Evolutionary conservation across 1,284 basidiomycete genomes (phyloP), one percentile per base, ranked within the genome.

Genomic region (Cryptococcus sp.): DNA sequence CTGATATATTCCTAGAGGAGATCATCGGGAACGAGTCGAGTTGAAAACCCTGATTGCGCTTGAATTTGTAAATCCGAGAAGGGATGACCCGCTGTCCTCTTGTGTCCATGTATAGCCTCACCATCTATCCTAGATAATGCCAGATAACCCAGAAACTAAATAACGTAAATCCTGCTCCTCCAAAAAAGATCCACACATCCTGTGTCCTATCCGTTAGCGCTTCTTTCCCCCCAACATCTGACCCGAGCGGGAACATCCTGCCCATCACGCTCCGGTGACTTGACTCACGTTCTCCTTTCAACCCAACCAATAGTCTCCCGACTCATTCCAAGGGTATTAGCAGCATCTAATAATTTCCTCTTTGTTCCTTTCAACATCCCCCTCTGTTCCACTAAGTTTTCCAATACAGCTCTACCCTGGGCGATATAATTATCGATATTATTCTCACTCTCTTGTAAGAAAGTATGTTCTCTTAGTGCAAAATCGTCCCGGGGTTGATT

Each of bases 221-320:
- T 24, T 25, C 16, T 36, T 36, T n/a, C 10, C 34, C 10, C 11
- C 2, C 24, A 3, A 41, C 4, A 39, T 32, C 18, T 18, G 42
- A 31, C 45, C 23, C 25, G 18, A 10, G 18, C 10, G 10, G 42
- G 44, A 7, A 21, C 5, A n/a, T 34, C 32, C 32, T 9, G 9
- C 32, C 9, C 32, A 9, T 34, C 32, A 16, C 32, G 32, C 32
- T 16, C 16, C 32, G 9, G 9, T 34, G 9, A 9, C 16, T 2
- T 14, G 7, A 75, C 78, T 65, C 66, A 90, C 85, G 89, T 93
- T 72, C 92, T 79, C 61, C 85, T 81, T 70, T 97, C 93, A 60
- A 97, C 91, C 88, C 91, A 97, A 2, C 87, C 84, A 71, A 97
- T 96, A 22, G 93, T 91, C 70, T 93, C 83, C 57, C 91, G 80